A percentile compares a stretch with the other conserved stretches of the same genome.
Conservation (phyloP, 2,329 filamentous ascomycete species). For the Thermothelomyces thermophilus region DNA sequence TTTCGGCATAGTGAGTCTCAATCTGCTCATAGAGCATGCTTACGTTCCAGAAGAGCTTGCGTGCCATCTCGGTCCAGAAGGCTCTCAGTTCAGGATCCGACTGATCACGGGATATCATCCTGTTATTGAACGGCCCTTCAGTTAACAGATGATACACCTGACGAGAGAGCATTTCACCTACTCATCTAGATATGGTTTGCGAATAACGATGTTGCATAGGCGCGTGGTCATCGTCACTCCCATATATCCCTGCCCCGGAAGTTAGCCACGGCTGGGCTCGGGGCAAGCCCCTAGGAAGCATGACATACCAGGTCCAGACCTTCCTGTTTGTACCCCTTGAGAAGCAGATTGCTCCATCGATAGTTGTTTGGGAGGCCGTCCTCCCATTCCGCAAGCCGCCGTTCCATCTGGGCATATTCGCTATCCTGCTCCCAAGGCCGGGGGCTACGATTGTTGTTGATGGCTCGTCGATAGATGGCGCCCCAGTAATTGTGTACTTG, state of each 20-base stretch:
- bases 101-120: conserved; percentile 38
- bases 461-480: conserved; percentile 42
- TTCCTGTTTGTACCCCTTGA: conserved; percentile 42
- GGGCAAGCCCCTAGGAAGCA: not conserved
- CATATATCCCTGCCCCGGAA: conserved; percentile 41
- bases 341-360: conserved; percentile 37
- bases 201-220: conserved; percentile 50
- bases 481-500: conserved; percentile 52
- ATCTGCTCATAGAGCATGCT: conserved; percentile 43
- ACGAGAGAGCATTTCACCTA: conserved; percentile 26
- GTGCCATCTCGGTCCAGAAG: conserved; percentile 40
- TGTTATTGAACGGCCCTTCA: conserved; percentile 23
- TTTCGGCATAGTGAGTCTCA: conserved; percentile 43
- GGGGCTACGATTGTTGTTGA: conserved; percentile 38
- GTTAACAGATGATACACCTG: not conserved
- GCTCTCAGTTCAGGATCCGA: conserved; percentile 32
- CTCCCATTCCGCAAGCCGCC: conserved; percentile 43
- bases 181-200: conserved; percentile 48
- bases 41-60: conserved; percentile 45
- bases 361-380: conserved; percentile 41
- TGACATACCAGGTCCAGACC: conserved; percentile 42
- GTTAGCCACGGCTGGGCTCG: not conserved
- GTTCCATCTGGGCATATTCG: conserved; percentile 41
- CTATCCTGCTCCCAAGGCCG: conserved; percentile 42
- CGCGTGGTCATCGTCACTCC: conserved; percentile 49